phyloP scores from a whole-genome alignment of 148 eudicot species.

The Drosera capensis region DNA sequence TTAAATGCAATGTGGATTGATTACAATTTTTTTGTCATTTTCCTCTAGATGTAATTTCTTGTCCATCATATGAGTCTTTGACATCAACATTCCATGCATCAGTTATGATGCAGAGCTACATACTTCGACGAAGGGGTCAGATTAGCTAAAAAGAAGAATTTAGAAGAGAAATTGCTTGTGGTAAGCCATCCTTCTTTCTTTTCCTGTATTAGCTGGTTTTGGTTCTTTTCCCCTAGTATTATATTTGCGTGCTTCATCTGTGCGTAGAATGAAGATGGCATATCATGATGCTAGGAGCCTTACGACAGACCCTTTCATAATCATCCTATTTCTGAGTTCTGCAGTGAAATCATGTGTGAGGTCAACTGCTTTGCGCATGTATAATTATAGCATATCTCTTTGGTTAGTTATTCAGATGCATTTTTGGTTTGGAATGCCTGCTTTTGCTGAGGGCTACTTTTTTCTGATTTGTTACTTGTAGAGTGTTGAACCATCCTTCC shows the following conservation, averaged over 20 bases:
- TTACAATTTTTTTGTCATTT: no score
- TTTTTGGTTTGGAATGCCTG: background rate
- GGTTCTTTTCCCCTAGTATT: background rate
- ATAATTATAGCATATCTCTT: no score
- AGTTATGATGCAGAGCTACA: constrained; percentile 79
- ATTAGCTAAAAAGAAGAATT: constrained; percentile 53
- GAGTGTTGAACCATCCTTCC: constrained; percentile 86
- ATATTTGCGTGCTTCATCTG: no score
- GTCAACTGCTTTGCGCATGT: no score
- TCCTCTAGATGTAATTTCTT: no score
- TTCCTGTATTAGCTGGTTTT: background rate
- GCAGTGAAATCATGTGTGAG: no score
- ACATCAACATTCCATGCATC: constrained; percentile 9
- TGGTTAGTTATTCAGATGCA: background rate
- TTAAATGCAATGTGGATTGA: no score
- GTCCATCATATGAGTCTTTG: no score
- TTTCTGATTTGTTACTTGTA: constrained; percentile 10
- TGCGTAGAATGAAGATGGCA: no score
- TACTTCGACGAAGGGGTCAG: constrained; percentile 82
- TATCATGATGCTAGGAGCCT: no score
- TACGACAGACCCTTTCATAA: no score
- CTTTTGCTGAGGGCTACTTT: background rate
- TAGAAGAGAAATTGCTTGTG: constrained; percentile 76
- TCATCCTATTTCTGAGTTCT: no score
- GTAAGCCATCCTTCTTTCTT: constrained; percentile 18